Evolutionary conservation across 345 rosid species (phyloP).

Genomic region (Cochlearia excelsa): DNA sequence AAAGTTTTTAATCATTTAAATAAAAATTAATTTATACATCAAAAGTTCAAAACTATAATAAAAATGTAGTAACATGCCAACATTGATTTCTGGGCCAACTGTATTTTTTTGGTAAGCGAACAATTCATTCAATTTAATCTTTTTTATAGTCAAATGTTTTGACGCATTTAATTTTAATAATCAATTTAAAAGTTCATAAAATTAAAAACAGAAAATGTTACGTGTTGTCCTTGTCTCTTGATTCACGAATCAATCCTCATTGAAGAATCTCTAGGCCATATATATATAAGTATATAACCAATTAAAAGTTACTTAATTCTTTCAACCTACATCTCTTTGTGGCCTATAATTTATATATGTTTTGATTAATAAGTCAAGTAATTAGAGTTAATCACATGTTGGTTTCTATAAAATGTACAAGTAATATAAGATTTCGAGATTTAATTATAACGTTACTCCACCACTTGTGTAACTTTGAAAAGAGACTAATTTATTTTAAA

Average conservation of each 20-base stretch:
- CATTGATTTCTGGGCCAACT: slow-evolving; percentile 32
- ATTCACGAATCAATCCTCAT: slow-evolving; percentile 18
- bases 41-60: not conserved
- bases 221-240: slow-evolving; percentile 18
- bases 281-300: not conserved
- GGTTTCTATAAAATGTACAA: not conserved
- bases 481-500: not conserved
- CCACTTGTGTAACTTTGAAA: slow-evolving; percentile 22
- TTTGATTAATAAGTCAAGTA: too few relatives aligned
- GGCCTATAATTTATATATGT: too few relatives aligned
- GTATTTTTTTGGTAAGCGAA: slow-evolving; percentile 29
- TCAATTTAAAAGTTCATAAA: not conserved
- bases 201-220: not conserved
- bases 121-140: slow-evolving; percentile 6
- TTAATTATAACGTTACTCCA: slow-evolving; percentile 14
- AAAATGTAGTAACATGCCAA: slow-evolving; percentile 28
- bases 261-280: slow-evolving; percentile 8
- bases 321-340: slow-evolving; percentile 3
- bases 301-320: slow-evolving; percentile 6
- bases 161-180: slow-evolving; percentile 13
- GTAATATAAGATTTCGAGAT: too few relatives aligned
- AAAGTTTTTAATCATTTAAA: too few relatives aligned
- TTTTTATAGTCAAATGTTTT: not conserved
- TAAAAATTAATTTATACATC: too few relatives aligned
- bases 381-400: slow-evolving; percentile 17